Conservation (phyloP, 495 filamentous ascomycete genomes). For the Monascus purpureus region DNA sequence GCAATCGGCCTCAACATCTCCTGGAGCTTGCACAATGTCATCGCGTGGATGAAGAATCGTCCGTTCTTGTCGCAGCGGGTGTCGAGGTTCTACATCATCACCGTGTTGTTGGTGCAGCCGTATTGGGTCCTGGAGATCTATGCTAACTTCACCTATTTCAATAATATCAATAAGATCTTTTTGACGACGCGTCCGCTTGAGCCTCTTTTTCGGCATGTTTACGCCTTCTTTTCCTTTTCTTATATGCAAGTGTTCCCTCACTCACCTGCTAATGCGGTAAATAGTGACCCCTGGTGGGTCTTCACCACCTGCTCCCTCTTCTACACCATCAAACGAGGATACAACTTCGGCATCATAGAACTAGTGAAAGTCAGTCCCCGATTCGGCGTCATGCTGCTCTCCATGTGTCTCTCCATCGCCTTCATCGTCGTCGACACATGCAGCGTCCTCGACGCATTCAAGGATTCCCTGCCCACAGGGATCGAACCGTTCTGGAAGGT, state of each 20-base stretch:
- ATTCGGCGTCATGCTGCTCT: conserved; percentile 39
- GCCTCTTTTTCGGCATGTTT: conserved; percentile 32
- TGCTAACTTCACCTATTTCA: conserved; percentile 35
- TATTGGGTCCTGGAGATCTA: conserved; percentile 37
- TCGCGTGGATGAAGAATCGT: conserved; percentile 35
- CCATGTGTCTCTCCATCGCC: conserved; percentile 39
- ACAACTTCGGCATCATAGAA: conserved; percentile 34
- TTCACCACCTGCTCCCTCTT: conserved; percentile 36
- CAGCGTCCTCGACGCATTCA: conserved; percentile 18
- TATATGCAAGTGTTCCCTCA: not conserved
- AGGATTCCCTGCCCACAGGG: conserved; percentile 15
- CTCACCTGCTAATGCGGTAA: not conserved
- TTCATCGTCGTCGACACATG: conserved; percentile 39
- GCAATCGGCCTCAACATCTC: conserved; percentile 32
- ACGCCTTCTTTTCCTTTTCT: no score
- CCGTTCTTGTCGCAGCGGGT: conserved; percentile 25
- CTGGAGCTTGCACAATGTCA: conserved; percentile 34
- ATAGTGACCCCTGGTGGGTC: conserved; percentile 49
- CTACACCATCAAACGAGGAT: conserved; percentile 39
- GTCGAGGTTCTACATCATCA: conserved; percentile 25
- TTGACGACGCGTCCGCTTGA: conserved; percentile 35
- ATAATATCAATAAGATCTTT: conserved; percentile 36
- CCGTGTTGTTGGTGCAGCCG: conserved; percentile 25
- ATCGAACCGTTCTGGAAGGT: conserved; percentile 32
- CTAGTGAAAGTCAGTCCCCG: conserved; percentile 37